phyloP scores from a whole-genome alignment of 176 grass and related monocot genomes.

The Oryza meyeriana region DNA sequence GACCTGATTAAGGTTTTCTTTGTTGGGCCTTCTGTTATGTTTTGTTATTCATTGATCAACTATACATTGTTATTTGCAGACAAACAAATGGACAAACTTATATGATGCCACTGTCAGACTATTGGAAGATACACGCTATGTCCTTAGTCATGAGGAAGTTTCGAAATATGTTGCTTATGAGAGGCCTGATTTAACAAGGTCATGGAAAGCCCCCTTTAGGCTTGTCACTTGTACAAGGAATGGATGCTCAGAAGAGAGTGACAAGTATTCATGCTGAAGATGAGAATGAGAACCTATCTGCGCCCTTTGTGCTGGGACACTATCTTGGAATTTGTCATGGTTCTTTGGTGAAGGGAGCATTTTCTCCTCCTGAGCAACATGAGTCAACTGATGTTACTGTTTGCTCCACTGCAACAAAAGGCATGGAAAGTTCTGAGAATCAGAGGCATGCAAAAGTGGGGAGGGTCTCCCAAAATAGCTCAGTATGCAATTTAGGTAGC shows the following conservation, averaged over 20 bases:
- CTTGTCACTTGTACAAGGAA: slow-evolving; percentile 81
- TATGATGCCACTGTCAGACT: slow-evolving; percentile 73
- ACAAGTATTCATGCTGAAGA: slow-evolving; percentile 82
- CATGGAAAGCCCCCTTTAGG: slow-evolving; percentile 94
- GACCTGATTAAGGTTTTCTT: slow-evolving; percentile 1
- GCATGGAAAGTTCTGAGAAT: slow-evolving; percentile 57
- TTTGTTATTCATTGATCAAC: not conserved
- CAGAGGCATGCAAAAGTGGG: slow-evolving; percentile 90
- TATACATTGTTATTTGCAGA: slow-evolving; percentile 49
- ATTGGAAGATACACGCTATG: slow-evolving; percentile 83
- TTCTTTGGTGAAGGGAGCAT: slow-evolving; percentile 77
- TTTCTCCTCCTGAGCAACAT: slow-evolving; percentile 60
- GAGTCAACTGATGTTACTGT: slow-evolving; percentile 72
- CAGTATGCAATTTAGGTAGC: slow-evolving; percentile 33
- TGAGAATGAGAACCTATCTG: slow-evolving; percentile 78
- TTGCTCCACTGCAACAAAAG: slow-evolving; percentile 46
- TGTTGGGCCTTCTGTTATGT: not conserved
- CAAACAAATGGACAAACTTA: slow-evolving; percentile 71
- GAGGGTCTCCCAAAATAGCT: slow-evolving; percentile 66
- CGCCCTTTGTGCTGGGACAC: slow-evolving; percentile 73
- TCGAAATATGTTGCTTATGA: slow-evolving; percentile 71
- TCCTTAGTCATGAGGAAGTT: slow-evolving; percentile 79
- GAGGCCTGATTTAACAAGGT: slow-evolving; percentile 72
- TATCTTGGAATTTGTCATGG: slow-evolving; percentile 71
- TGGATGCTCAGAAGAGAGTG: slow-evolving; percentile 86